These are phyloP conservation scores for Phaeosphaeriaceae sp. DNA, from an alignment of 2,329 filamentous ascomycete species.

Conservation along the genomic window DNA sequence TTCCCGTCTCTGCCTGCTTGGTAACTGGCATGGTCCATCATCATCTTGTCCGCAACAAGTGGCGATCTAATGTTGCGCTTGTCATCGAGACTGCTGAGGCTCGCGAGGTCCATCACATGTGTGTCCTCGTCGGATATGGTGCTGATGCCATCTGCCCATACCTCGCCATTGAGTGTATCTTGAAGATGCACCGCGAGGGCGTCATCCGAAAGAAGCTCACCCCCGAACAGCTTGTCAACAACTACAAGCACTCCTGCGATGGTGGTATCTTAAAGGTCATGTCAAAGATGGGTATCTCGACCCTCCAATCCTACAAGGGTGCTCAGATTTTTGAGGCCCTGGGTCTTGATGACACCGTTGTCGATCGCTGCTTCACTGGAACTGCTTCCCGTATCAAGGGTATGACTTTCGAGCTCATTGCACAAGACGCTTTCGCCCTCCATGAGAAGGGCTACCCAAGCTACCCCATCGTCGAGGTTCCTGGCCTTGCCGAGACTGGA, in stretches of 20 bases:
- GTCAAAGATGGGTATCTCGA: conserved; percentile 99
- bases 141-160: conserved; percentile 95
- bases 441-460: conserved; percentile 93
- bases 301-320: conserved; percentile 94
- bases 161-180: conserved; percentile 92
- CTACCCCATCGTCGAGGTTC: conserved; percentile 74
- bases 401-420: conserved; percentile 91
- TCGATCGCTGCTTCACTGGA: conserved; percentile 93
- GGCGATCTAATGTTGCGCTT: conserved; percentile 86
- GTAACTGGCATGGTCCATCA: conserved; percentile 95
- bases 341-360: conserved; percentile 87
- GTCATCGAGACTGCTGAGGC: conserved; percentile 93
- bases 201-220: conserved; percentile 88
- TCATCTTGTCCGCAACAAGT: conserved; percentile 93
- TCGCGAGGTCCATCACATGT: conserved; percentile 98
- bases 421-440: conserved; percentile 91
- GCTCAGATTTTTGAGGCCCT: conserved; percentile 98
- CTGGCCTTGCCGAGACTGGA: conserved; percentile 86
- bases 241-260: conserved; percentile 96
- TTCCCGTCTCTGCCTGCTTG: conserved; percentile 83
- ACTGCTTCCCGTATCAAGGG: conserved; percentile 94
- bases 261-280: conserved; percentile 98
- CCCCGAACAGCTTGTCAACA: conserved; percentile 83
- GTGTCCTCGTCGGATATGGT: conserved; percentile 94
- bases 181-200: conserved; percentile 94